Conservation (phyloP, 2,329 filamentous ascomycete species). For the Cryphonectria nitschkei region DNA sequence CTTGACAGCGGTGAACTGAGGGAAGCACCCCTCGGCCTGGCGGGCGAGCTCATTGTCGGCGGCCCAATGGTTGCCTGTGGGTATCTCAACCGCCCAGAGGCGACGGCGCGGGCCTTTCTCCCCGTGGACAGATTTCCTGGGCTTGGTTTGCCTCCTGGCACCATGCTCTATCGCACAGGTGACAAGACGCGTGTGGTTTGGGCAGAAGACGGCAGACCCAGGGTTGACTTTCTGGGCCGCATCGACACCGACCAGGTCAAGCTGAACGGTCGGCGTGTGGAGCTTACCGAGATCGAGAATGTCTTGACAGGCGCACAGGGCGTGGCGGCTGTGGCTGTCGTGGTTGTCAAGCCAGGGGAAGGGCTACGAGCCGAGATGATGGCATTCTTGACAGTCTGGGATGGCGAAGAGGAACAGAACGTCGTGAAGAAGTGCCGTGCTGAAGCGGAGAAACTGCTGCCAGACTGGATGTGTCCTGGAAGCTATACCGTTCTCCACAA, state of each 20-base stretch:
- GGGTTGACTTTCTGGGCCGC: conserved; percentile 30
- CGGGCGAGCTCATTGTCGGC: conserved; percentile 7
- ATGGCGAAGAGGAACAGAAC: neutral
- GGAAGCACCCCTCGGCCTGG: neutral
- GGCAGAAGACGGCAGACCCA: conserved; percentile 23
- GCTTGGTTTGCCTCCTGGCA: neutral
- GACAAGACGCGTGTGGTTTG: conserved; percentile 29
- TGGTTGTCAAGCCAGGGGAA: conserved; percentile 39
- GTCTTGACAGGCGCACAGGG: conserved; percentile 23
- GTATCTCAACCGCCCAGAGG: conserved; percentile 21
- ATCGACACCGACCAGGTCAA: conserved; percentile 28
- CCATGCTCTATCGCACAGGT: conserved; percentile 29
- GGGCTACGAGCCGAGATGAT: conserved; percentile 19
- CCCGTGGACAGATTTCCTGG: neutral
- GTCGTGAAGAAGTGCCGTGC: conserved; percentile 25
- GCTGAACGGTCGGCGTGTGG: conserved; percentile 25
- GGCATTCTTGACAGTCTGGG: no score
- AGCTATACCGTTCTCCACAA: conserved; percentile 53
- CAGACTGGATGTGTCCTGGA: conserved; percentile 62
- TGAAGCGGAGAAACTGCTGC: conserved; percentile 58
- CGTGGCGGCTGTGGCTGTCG: conserved; percentile 25
- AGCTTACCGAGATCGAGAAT: conserved; percentile 30
- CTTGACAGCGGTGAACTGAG: no score
- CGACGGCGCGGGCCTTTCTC: conserved; percentile 22
- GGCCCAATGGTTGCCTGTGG: conserved; percentile 29